Evolutionary conservation across 23 red algal genomes (phyloP).

Genomic region (Gracilaria domingensis): DNA sequence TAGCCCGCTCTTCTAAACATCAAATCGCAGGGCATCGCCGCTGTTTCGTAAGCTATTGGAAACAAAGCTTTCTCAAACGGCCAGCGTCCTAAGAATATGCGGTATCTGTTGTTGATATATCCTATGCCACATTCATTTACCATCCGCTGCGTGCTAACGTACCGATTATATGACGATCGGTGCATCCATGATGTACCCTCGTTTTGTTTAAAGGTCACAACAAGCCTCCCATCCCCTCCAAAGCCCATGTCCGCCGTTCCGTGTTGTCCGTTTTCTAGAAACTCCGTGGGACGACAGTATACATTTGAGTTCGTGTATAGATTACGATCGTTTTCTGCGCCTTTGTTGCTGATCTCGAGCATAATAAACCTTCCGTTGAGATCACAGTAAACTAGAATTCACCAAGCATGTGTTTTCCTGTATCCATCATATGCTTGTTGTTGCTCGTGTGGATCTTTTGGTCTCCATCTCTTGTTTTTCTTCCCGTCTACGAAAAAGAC

Average conservation of each 20-base stretch:
- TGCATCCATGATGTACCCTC: constrained; percentile 22
- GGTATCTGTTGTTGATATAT: constrained; percentile 46
- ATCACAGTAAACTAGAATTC: constrained; percentile 17
- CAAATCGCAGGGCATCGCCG: constrained; percentile 35
- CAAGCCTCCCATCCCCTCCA: constrained; percentile 13
- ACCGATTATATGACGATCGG: not conserved
- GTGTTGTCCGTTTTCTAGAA: constrained; percentile 18
- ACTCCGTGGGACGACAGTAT: not conserved
- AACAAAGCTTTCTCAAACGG: constrained; percentile 42
- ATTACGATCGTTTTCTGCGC: constrained; percentile 24
- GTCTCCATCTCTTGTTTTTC: constrained; percentile 30
- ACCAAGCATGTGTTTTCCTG: constrained; percentile 35
- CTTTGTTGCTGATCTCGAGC: constrained; percentile 19
- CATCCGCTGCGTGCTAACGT: constrained; percentile 27
- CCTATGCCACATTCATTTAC: constrained; percentile 44
- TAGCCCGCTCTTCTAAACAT: constrained; percentile 10
- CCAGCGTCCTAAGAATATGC: constrained; percentile 43
- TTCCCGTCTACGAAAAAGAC: constrained; percentile 33
- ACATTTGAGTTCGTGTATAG: constrained; percentile 18
- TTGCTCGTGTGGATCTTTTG: not conserved
- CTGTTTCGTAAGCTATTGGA: constrained; percentile 13
- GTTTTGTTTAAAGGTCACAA: not conserved
- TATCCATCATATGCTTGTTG: constrained; percentile 39
- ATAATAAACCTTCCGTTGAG: constrained; percentile 32
- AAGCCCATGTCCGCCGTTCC: constrained; percentile 54